These are phyloP conservation scores for Fomitopsis serialis DNA, from an alignment of 768 basidiomycete genomes.

Conservation along the genomic window DNA sequence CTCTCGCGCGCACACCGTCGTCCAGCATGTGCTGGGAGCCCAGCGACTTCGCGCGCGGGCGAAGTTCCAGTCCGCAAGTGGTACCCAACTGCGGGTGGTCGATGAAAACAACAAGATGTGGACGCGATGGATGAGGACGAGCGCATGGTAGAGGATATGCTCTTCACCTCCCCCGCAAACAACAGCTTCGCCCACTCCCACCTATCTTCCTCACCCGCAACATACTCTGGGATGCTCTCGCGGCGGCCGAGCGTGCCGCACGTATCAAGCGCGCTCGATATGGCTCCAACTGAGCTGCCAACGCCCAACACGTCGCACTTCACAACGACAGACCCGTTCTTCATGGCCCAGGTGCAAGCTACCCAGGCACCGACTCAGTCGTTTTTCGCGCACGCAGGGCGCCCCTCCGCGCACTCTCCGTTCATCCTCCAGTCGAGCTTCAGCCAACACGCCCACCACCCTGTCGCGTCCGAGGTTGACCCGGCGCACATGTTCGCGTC, in stretches of 20 bases:
- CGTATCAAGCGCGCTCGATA: slow-evolving; percentile 19
- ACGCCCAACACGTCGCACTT: slow-evolving; percentile 29
- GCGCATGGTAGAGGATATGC: slow-evolving; percentile 40
- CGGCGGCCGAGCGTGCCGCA: slow-evolving; percentile 12
- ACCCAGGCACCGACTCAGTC: slow-evolving; percentile 22
- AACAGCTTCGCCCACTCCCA: slow-evolving; percentile 14
- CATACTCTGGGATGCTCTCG: not conserved
- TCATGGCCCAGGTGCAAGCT: slow-evolving; percentile 37
- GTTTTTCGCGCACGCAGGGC: slow-evolving; percentile 34
- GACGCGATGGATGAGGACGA: slow-evolving; percentile 42
- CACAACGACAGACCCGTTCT: slow-evolving; percentile 46
- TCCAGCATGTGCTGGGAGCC: slow-evolving; percentile 19
- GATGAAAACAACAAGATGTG: slow-evolving; percentile 25
- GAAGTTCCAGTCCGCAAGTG: slow-evolving; percentile 24
- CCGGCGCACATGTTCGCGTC: slow-evolving; percentile 3
- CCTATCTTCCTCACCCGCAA: slow-evolving; percentile 8
- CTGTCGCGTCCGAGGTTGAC: slow-evolving; percentile 1
- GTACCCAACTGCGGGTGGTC: slow-evolving; percentile 14
- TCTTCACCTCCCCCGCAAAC: slow-evolving; percentile 27
- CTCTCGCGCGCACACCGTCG: slow-evolving; percentile 22
- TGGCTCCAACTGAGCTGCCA: slow-evolving; percentile 19
- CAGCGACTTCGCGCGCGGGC: slow-evolving; percentile 17
- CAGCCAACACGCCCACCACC: not conserved
- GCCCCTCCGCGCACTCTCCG: slow-evolving; percentile 34
- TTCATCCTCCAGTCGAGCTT: slow-evolving; percentile 20